Percentiles rank a stretch among this genome's conserved stretches.
Evolutionary conservation across 2,329 filamentous ascomycete genomes (phyloP).

Genomic region (Penicillium vulpinum): DNA sequence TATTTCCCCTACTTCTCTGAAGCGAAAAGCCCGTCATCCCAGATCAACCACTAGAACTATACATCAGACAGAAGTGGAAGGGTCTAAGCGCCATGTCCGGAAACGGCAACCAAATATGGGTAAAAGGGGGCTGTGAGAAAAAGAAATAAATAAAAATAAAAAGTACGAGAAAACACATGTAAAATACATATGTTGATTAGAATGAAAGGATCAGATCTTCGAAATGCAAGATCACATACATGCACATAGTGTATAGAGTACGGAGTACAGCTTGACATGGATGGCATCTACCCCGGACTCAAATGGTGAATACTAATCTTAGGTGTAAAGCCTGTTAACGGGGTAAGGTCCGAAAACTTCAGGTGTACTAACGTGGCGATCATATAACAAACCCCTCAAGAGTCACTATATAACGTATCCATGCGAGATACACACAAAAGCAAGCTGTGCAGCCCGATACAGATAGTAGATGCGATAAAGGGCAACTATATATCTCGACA

Average conservation of each 20-base stretch:
- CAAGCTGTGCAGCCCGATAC: no score
- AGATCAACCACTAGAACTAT: background rate
- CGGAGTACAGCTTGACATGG: background rate
- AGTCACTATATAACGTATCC: no score
- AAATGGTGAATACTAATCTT: background rate
- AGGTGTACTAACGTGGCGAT: no score
- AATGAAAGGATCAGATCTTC: background rate
- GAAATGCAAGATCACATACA: background rate
- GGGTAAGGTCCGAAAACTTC: no score
- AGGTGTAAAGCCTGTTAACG: no score
- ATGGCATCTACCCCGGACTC: constrained; percentile 16
- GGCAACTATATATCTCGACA: no score
- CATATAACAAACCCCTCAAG: no score
- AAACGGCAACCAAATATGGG: background rate
- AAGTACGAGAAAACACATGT: background rate
- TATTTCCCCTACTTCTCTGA: background rate
- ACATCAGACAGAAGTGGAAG: background rate
- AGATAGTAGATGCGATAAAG: no score
- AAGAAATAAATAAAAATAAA: background rate
- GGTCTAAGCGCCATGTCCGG: background rate
- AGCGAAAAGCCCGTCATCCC: background rate
- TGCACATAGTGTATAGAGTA: background rate
- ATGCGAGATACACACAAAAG: no score
- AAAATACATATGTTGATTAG: background rate
- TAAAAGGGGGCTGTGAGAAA: background rate